phyloP scores from a whole-genome alignment of 2,329 filamentous ascomycete genomes.

The Beauveria asiatica region DNA sequence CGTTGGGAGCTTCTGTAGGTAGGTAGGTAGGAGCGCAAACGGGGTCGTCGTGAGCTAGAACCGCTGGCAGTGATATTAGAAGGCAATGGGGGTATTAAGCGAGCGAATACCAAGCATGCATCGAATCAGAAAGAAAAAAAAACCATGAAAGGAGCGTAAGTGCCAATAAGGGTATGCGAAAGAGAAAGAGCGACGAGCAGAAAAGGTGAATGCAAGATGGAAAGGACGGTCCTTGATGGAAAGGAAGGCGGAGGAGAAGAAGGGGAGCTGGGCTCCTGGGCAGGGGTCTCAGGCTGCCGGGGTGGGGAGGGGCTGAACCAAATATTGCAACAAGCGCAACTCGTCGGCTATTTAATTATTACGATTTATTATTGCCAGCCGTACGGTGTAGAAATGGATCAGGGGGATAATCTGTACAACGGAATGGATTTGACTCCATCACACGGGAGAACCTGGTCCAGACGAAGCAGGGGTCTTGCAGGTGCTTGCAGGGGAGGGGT shows the following conservation, averaged over 20 bases:
- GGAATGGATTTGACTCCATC: no score
- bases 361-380: neutral
- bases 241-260: neutral
- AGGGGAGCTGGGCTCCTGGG: neutral
- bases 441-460: no score
- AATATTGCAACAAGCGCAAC: neutral
- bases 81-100: neutral
- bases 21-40: slow-evolving; percentile 6
- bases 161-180: neutral
- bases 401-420: no score
- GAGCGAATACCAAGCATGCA: neutral
- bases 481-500: no score
- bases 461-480: no score
- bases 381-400: no score
- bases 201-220: neutral
- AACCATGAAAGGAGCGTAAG: neutral
- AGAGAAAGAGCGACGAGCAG: slow-evolving; percentile 6
- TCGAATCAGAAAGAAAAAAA: neutral
- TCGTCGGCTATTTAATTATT: neutral
- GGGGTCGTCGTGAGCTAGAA: neutral
- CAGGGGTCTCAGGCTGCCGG: no score
- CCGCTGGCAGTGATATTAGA: neutral
- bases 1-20: neutral
- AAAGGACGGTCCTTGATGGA: neutral
- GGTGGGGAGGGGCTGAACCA: neutral